A percentile compares a stretch with the other conserved stretches of the same genome.
Evolutionary conservation across 768 basidiomycete species (phyloP).

Genomic region (Pleurotus tuber-regium): DNA sequence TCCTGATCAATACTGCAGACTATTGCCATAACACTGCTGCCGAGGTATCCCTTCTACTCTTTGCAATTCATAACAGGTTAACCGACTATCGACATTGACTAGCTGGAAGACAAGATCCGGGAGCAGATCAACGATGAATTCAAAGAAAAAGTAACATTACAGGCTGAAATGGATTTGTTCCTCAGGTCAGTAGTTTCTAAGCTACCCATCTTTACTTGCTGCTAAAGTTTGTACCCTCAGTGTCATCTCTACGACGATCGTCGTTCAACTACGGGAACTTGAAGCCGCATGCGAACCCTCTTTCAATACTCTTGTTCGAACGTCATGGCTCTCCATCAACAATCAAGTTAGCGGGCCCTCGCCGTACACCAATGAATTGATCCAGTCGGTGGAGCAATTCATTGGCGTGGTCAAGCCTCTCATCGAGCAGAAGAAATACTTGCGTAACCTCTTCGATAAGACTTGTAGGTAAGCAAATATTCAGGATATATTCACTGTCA

Average conservation of each 20-base stretch:
- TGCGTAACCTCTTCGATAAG: conserved; percentile 92
- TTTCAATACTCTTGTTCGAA: conserved; percentile 72
- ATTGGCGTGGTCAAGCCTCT: conserved; percentile 74
- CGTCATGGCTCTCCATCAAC: conserved; percentile 73
- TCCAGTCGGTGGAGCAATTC: conserved; percentile 71
- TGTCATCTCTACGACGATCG: conserved; percentile 81
- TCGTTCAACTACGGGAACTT: conserved; percentile 77
- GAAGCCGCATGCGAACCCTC: conserved; percentile 81
- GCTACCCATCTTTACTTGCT: neutral
- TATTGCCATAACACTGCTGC: conserved; percentile 92
- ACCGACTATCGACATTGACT: neutral
- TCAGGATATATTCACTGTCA: neutral
- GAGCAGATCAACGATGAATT: conserved; percentile 76
- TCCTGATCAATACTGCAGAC: conserved; percentile 96
- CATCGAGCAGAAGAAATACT: conserved; percentile 93
- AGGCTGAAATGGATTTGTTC: conserved; percentile 86
- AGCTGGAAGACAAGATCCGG: conserved; percentile 93
- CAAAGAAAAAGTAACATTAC: conserved; percentile 78
- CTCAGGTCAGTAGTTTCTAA: conserved; percentile 55
- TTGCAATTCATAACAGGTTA: neutral
- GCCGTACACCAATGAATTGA: conserved; percentile 74
- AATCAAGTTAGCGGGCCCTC: conserved; percentile 91
- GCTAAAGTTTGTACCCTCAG: conserved; percentile 38
- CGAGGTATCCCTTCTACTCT: conserved; percentile 48
- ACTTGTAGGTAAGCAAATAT: conserved; percentile 66